These are phyloP conservation scores for Epipyxis sp. DNA, from an alignment of 108 stramenopile genomes.

Conservation along the genomic window DNA sequence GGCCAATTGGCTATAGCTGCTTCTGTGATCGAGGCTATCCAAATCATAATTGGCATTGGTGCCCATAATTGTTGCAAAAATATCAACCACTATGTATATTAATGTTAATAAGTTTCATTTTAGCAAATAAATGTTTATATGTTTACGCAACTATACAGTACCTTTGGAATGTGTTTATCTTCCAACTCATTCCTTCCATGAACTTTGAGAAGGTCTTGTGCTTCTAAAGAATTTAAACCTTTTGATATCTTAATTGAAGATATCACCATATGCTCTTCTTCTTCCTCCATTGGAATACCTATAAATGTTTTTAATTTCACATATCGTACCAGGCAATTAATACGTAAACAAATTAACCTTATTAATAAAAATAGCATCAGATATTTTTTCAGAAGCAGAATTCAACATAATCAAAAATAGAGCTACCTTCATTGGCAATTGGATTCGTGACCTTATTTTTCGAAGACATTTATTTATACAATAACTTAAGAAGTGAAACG, in stretches of 20 bases:
- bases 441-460: too few species aligned
- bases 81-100: slow-evolving; percentile 37
- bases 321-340: too few species aligned
- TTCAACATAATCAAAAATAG: too few species aligned
- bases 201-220: slow-evolving; percentile 39
- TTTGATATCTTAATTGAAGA: slow-evolving; percentile 35
- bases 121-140: neutral
- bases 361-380: too few species aligned
- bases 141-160: neutral
- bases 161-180: slow-evolving; percentile 53
- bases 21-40: slow-evolving; percentile 61
- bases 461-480: too few species aligned
- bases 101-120: neutral
- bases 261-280: neutral
- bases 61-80: slow-evolving; percentile 62
- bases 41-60: slow-evolving; percentile 77
- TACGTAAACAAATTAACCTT: too few species aligned
- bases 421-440: too few species aligned
- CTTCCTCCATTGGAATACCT: slow-evolving; percentile 26
- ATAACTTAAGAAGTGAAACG: too few species aligned
- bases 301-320: too few species aligned
- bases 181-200: slow-evolving; percentile 62
- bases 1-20: slow-evolving; percentile 15
- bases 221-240: slow-evolving; percentile 51
- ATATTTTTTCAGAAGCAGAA: too few species aligned